Conservation (phyloP, 495 filamentous ascomycete species). For the Penicillium verhagenii region DNA sequence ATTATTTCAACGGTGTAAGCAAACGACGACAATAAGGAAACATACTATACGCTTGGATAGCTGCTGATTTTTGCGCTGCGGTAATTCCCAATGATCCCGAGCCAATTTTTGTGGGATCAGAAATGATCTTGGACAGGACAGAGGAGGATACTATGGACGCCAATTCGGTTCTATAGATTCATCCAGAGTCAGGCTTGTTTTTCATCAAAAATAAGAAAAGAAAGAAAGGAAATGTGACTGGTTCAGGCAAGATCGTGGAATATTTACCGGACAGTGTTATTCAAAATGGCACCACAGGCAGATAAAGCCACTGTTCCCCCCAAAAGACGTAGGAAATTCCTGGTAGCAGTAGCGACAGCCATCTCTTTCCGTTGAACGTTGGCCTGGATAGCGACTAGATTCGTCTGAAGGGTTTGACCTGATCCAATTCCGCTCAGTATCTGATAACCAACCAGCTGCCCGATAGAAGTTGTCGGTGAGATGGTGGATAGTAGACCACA, state of each 20-base stretch:
- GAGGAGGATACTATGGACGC: background rate
- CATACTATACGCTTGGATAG: slow-evolving; percentile 5
- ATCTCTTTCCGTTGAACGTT: slow-evolving; percentile 4
- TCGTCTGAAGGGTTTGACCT: slow-evolving; percentile 6
- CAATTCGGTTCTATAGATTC: background rate
- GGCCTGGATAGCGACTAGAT: slow-evolving; percentile 3
- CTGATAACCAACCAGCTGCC: background rate
- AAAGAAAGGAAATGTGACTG: no score
- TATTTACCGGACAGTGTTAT: slow-evolving; percentile 6
- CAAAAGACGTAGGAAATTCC: slow-evolving; percentile 4
- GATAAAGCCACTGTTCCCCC: slow-evolving; percentile 3
- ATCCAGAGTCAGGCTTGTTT: background rate
- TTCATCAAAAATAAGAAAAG: background rate
- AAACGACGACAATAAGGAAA: no score
- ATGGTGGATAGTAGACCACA: slow-evolving; percentile 6
- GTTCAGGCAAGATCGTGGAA: background rate
- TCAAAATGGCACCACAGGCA: slow-evolving; percentile 6
- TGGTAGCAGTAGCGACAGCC: slow-evolving; percentile 6
- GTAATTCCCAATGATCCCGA: background rate
- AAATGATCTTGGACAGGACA: background rate
- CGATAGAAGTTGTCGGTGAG: slow-evolving; percentile 1
- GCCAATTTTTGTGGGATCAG: slow-evolving; percentile 1
- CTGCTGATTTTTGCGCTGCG: background rate
- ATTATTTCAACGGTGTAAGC: no score
- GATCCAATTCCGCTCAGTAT: slow-evolving; percentile 4